Evolutionary conservation across 164 flowering plant genomes (phyloP).

Genomic region (Magnolia changhungtana): DNA sequence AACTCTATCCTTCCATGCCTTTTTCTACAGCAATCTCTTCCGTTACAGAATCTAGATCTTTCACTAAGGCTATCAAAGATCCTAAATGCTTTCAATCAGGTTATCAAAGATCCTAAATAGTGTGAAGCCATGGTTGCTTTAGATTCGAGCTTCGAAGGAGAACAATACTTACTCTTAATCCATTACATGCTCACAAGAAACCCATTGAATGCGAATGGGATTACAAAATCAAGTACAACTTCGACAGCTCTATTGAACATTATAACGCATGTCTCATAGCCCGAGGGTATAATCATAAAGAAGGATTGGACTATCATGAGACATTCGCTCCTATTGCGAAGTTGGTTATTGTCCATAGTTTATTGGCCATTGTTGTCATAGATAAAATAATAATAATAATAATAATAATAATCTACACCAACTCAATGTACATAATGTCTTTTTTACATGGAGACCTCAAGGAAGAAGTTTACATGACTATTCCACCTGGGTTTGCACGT

Average conservation of each 20-base stretch:
- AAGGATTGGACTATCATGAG: background rate
- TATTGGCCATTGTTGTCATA: no score
- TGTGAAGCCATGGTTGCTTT: constrained; percentile 6
- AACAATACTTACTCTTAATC: background rate
- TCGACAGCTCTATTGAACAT: background rate
- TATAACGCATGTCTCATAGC: background rate
- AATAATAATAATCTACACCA: no score
- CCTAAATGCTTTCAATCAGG: constrained; percentile 1
- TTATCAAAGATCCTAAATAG: constrained; percentile 2
- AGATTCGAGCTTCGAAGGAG: background rate
- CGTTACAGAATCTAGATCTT: background rate
- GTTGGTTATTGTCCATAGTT: no score
- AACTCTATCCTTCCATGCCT: background rate
- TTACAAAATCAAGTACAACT: background rate
- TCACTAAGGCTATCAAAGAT: constrained; percentile 1
- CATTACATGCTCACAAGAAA: background rate
- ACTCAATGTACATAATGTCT: no score
- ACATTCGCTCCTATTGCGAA: background rate
- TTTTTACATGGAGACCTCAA: no score
- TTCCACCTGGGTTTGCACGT: no score
- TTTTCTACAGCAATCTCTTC: background rate
- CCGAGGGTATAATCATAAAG: background rate
- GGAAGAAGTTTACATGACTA: no score
- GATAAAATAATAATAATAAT: no score
- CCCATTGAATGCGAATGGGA: constrained; percentile 1